These are phyloP conservation scores for Trifolium subterraneum DNA, from an alignment of 306 rosid genomes.

Conservation along the genomic window DNA sequence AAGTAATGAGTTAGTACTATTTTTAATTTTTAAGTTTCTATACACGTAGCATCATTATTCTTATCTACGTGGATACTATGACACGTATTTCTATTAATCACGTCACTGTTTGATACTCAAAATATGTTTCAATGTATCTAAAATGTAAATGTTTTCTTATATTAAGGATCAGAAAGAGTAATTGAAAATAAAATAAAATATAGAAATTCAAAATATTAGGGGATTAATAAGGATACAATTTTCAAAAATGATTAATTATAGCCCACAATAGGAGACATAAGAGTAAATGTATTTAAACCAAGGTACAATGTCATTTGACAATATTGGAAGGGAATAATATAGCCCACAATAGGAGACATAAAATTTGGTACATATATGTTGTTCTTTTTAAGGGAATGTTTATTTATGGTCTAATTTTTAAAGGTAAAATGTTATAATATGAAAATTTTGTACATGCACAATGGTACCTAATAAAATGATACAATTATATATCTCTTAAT, in stretches of 20 bases:
- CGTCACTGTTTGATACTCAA: too few species aligned
- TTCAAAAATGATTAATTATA: too few species aligned
- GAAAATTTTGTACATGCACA: background rate
- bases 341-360: background rate
- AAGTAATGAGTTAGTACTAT: too few species aligned
- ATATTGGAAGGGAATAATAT: conserved; percentile 4
- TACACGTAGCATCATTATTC: background rate
- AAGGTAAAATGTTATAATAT: background rate
- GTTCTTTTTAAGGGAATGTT: background rate
- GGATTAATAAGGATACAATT: too few species aligned
- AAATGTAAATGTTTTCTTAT: too few species aligned
- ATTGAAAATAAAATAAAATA: too few species aligned
- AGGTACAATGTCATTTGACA: background rate
- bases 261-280: too few species aligned
- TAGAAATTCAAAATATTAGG: background rate
- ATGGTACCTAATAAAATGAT: conserved; percentile 12
- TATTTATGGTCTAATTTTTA: too few species aligned
- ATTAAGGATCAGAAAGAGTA: too few species aligned
- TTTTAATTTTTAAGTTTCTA: too few species aligned
- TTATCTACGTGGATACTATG: background rate
- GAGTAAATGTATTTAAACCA: background rate
- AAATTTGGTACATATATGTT: background rate
- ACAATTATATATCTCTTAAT: too few species aligned
- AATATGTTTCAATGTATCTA: too few species aligned
- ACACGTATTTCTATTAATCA: background rate